Evolutionary conservation across 2,329 filamentous ascomycete genomes (phyloP).

Genomic region (Cytospora leucostoma): DNA sequence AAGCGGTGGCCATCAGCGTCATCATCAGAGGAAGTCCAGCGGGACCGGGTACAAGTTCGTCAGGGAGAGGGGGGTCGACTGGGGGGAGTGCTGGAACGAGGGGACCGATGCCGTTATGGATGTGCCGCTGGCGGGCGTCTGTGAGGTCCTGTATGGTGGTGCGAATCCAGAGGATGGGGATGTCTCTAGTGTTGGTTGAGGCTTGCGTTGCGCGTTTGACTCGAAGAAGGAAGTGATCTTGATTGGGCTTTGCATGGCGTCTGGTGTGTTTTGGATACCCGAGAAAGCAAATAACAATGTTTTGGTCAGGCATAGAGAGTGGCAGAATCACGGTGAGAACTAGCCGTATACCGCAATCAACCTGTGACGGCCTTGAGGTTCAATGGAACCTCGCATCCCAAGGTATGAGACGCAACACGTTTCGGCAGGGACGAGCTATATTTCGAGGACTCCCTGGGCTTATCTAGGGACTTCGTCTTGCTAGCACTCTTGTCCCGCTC

Average conservation of each 20-base stretch:
- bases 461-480: no score
- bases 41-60: constrained; percentile 12
- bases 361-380: background rate
- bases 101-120: constrained; percentile 98
- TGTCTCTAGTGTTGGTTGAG: constrained; percentile 1
- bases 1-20: constrained; percentile 28
- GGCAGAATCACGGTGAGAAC: background rate
- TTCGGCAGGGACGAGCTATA: no score
- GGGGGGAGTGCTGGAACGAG: constrained; percentile 83
- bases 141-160: constrained; percentile 86
- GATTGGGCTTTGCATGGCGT: background rate
- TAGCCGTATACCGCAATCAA: background rate
- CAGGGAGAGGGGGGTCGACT: constrained; percentile 52
- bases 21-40: constrained; percentile 37
- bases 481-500: no score
- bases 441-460: no score
- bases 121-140: constrained; percentile 90
- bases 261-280: background rate
- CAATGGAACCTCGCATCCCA: no score
- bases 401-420: no score
- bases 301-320: background rate
- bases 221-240: background rate
- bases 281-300: background rate
- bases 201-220: background rate
- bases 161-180: constrained; percentile 34